Percentiles rank a stretch among this genome's conserved stretches.
Evolutionary conservation across 371 early-diverging fungal species (phyloP).

Genomic region (Apophysomyces sp.): DNA sequence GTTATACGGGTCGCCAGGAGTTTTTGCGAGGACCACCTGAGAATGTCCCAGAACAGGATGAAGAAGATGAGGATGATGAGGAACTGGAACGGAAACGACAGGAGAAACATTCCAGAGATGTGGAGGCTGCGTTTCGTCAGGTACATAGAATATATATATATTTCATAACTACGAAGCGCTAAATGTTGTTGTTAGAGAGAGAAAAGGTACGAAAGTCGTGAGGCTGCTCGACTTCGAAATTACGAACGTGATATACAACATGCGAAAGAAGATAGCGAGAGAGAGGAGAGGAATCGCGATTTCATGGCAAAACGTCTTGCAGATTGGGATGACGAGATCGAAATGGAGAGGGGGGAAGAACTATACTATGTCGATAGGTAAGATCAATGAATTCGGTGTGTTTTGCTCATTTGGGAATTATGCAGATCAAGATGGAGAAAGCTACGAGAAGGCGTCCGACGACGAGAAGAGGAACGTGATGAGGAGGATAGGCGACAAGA

Average conservation of each 20-base stretch:
- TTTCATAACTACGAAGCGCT: too few species aligned
- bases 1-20: conserved; percentile 23
- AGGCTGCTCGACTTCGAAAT: conserved; percentile 49
- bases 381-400: background rate
- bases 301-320: conserved; percentile 52
- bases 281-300: conserved; percentile 47
- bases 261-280: conserved; percentile 50
- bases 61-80: conserved; percentile 58
- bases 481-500: conserved; percentile 67
- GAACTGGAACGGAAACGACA: conserved; percentile 65
- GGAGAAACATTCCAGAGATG: conserved; percentile 66
- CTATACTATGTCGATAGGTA: conserved; percentile 74
- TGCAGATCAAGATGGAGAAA: conserved; percentile 70
- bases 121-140: conserved; percentile 66
- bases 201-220: conserved; percentile 65
- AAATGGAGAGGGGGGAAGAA: conserved; percentile 60
- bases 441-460: conserved; percentile 55
- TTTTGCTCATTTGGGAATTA: background rate
- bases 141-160: too few species aligned
- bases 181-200: conserved; percentile 43
- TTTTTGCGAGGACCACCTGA: conserved; percentile 25
- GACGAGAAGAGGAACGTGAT: conserved; percentile 71
- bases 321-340: conserved; percentile 78
- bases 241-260: conserved; percentile 53
- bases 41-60: conserved; percentile 15